Conservation (phyloP, 176 grass and related monocot species). For the Oryza rufipogon region DNA sequence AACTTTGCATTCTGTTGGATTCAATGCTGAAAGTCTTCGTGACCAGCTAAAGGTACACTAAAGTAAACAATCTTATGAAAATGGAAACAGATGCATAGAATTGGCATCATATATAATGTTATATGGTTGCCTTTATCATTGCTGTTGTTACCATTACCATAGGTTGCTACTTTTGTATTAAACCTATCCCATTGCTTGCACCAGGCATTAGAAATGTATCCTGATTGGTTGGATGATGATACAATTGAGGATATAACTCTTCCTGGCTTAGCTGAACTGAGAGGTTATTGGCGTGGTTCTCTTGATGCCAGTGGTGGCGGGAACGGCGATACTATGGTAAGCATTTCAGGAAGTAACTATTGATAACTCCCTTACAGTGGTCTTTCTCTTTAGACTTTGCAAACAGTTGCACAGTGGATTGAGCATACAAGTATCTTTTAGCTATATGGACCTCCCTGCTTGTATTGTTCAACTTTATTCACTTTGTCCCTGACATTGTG, state of each 20-base stretch:
- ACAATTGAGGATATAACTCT: slow-evolving; percentile 90
- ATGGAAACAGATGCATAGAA: slow-evolving; percentile 27
- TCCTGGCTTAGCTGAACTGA: slow-evolving; percentile 93
- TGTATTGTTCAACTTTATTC: slow-evolving; percentile 31
- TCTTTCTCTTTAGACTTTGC: slow-evolving; percentile 38
- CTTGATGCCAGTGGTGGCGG: slow-evolving; percentile 98
- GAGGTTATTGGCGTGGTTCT: slow-evolving; percentile 92
- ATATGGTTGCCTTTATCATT: slow-evolving; percentile 1
- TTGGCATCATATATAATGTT: slow-evolving; percentile 8
- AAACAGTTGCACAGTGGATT: neutral
- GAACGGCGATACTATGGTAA: slow-evolving; percentile 95
- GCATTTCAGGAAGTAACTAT: slow-evolving; percentile 36
- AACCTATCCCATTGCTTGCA: slow-evolving; percentile 42
- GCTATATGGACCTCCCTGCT: neutral
- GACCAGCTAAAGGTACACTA: slow-evolving; percentile 89
- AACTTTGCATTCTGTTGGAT: slow-evolving; percentile 82
- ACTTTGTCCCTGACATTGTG: neutral
- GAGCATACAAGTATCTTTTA: slow-evolving; percentile 23
- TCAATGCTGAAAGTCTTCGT: slow-evolving; percentile 83
- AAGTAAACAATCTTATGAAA: slow-evolving; percentile 27
- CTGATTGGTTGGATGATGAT: slow-evolving; percentile 72
- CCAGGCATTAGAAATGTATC: slow-evolving; percentile 81
- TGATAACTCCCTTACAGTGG: neutral
- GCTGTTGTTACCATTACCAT: neutral
- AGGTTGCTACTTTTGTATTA: slow-evolving; percentile 29